A percentile compares a stretch with the other conserved stretches of the same genome.
Evolutionary conservation across 2,329 filamentous ascomycete species (phyloP).

Genomic region (Rasamsonia emersonii): DNA sequence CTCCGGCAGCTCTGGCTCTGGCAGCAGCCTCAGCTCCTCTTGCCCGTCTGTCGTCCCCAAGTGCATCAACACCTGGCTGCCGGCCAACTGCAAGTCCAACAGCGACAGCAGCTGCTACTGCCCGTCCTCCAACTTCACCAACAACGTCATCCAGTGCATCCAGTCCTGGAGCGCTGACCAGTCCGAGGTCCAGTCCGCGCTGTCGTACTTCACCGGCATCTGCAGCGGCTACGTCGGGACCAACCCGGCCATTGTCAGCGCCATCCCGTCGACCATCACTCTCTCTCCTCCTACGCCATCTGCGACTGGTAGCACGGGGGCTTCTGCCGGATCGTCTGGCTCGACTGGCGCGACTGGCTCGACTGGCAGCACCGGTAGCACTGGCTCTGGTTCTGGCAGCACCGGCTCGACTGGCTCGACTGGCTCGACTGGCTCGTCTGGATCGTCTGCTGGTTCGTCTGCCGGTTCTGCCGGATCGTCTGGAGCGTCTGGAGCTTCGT

Average conservation of each 20-base stretch:
- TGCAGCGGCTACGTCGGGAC: conserved; percentile 64
- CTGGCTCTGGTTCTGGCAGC: conserved; percentile 5
- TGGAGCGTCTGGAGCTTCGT: no score
- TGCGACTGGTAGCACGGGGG: background rate
- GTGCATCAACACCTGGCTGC: conserved; percentile 87
- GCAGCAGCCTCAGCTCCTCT: conserved; percentile 21
- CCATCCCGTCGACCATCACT: conserved; percentile 55
- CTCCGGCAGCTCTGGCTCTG: conserved; percentile 8
- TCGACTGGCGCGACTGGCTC: background rate
- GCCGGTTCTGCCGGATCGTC: no score
- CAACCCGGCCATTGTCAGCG: conserved; percentile 82
- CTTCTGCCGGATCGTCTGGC: background rate
- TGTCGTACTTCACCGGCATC: conserved; percentile 83
- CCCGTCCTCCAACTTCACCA: conserved; percentile 65
- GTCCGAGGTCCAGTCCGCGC: conserved; percentile 58
- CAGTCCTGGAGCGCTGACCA: conserved; percentile 63
- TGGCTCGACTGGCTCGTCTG: conserved; percentile 5
- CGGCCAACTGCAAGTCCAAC: conserved; percentile 70
- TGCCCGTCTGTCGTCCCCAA: conserved; percentile 68
- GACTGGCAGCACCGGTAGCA: conserved; percentile 7
- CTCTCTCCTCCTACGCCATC: conserved; percentile 40
- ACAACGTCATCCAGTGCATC: conserved; percentile 73
- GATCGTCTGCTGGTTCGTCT: no score
- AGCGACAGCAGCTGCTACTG: conserved; percentile 80
- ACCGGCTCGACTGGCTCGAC: conserved; percentile 3